Base-by-base conservation (phyloP, 1,284 basidiomycete species). In the Amylostereum chailletii region DNA sequence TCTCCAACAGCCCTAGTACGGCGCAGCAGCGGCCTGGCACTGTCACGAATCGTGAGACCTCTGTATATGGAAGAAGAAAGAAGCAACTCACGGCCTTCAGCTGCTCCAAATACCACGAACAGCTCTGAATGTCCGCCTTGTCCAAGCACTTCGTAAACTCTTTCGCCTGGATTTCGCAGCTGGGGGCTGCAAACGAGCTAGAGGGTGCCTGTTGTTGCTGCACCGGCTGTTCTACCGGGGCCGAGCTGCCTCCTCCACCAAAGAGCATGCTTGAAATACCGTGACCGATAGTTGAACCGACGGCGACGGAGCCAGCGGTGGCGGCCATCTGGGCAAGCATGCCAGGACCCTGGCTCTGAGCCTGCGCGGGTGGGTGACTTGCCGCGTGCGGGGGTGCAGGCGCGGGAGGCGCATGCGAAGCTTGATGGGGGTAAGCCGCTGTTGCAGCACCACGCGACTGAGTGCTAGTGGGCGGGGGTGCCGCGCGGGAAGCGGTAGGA, bases 241-340 rank as follows among this genome's bases (percentile, higher is more conserved):
- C 67, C 45, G 67, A 66, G 38, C 61, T 58, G 40, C 67, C 59
- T 36, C 72, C 65, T 49, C 84, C 78, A 44, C 90, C 90, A 57
- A 93, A 93, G 50, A 93, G 77, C 86, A 93, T 90, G 65, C 66
- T 77, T 45, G 86, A 90, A 54, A 93, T 62, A 36, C 90, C 90
- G 60, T 93, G 90, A 44, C 90, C 90, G 54, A 93, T 76, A 46
- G 83, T 81, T 10, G 87, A 90, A 41, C 90, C 90, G 47, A 90
- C 74, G 4, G 90, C 90, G 39, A 93, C 90, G 54, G 86, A 88
- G 49, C 89, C 90, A 31, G 89, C 90, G 5, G 90, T 93, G 10
- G 90, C 89, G 48, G 90, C 90, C 88, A 93, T 93, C 64, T 87
- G 83, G 0, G 77, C 71, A 11, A 90, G 51, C 74, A 90, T 71